Evolutionary conservation across 768 basidiomycete species (phyloP).

Genomic region (Collybia nuda): DNA sequence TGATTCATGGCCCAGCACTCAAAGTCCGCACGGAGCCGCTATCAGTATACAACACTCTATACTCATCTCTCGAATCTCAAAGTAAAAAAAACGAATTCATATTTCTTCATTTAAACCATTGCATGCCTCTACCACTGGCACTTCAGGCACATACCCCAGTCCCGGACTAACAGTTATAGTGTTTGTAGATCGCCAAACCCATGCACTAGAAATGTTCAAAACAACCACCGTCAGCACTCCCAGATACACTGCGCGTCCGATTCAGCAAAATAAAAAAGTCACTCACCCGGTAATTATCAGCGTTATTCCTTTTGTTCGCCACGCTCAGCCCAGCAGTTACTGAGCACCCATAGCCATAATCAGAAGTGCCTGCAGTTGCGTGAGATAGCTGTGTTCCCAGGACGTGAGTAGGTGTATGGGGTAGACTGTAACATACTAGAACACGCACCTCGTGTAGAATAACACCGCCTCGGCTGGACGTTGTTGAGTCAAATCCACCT

Average conservation of each 20-base stretch:
- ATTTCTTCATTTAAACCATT: no score
- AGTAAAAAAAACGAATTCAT: no score
- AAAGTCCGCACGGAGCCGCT: no score
- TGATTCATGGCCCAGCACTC: no score
- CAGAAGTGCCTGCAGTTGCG: constrained; percentile 2
- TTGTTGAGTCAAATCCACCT: constrained; percentile 5
- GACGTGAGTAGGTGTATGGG: no score
- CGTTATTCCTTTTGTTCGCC: constrained; percentile 5
- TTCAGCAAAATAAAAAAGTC: neutral
- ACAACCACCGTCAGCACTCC: neutral
- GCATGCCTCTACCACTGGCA: no score
- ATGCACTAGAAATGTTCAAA: constrained; percentile 3
- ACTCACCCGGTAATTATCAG: constrained; percentile 8
- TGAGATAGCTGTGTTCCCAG: constrained; percentile 3
- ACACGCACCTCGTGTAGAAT: constrained; percentile 5
- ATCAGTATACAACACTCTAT: no score
- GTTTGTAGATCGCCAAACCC: constrained; percentile 8
- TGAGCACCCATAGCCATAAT: constrained; percentile 10
- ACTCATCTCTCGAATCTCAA: no score
- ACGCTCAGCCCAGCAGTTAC: constrained; percentile 3
- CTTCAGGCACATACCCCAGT: no score
- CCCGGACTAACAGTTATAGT: constrained; percentile 8
- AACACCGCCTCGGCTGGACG: constrained; percentile 5
- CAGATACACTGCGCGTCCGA: no score
- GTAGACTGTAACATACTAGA: no score